Evolutionary conservation across 1,284 basidiomycete species (phyloP), one percentile per base, ranked within the genome.

Genomic region (Sanghuangporus weigelae): DNA sequence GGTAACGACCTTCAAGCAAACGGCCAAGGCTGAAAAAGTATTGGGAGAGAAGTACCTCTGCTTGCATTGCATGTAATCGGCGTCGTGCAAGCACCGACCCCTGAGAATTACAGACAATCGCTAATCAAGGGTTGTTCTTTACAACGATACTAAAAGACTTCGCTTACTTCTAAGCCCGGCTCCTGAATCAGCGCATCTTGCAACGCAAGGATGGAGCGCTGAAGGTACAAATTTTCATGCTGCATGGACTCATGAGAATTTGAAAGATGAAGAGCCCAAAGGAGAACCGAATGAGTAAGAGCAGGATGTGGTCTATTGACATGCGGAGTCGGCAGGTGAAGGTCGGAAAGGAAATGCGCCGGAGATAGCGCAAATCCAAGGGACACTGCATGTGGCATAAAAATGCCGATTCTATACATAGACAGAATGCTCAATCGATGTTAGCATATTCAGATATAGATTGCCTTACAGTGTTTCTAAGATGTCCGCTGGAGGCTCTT

Each of bases 21-120:
- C 77, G 72, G 2, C 79, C 81, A 19, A 72, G 71, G 31, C 73
- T 69, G 60, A 82, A 79, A 67, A 84, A 81, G 69, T 85, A 87
- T 66, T 79, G 77, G 1, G 81, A 74, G 21, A 87, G 75, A 10
- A 87, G 77, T 21, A 85, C 72, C 68, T 85, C 79, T 1, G 85
- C 80, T 68, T 86, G 84, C 7, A 86, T 73, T 7, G 79, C 80
- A 66, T 85, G 80, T 12, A 84, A 16, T 11, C 61, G 44, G n/a
- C 48, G 55, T 46, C 39, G 26, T n/a, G 56, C 48, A 26, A 56
- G 4, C 10, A 50, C 16, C 31, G 14, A 53, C 12, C 10, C 49
- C 61, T 53, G 16, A 21, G 1, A 36, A n/a, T 10, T 4, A 38
- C 48, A 14, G 8, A 21, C 8, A 2, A 36, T 7, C 51, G 11